phyloP scores from a whole-genome alignment of 306 rosid species.

The Oemleria cerasiformis region DNA sequence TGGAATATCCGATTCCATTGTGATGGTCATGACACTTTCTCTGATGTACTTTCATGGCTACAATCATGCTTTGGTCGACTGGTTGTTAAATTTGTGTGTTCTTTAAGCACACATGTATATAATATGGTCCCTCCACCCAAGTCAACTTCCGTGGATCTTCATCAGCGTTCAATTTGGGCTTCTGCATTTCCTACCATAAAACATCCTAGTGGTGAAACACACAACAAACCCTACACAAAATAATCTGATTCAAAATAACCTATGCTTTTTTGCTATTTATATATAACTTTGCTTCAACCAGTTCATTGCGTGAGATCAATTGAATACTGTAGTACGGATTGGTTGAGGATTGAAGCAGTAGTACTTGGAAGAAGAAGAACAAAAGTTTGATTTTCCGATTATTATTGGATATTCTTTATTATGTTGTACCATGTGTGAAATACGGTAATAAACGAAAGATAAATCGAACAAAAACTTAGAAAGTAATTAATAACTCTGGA shows the following conservation, averaged over 20 bases:
- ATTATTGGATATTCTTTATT: too few species aligned
- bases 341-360: background rate
- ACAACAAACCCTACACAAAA: background rate
- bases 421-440: too few species aligned
- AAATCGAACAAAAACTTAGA: too few species aligned
- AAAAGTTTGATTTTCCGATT: too few species aligned
- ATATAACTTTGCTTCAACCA: background rate
- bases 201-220: constrained; percentile 21
- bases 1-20: constrained; percentile 52
- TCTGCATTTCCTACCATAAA: constrained; percentile 24
- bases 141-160: constrained; percentile 10
- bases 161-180: background rate
- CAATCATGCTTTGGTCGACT: constrained; percentile 32
- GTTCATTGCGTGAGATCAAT: background rate
- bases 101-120: background rate
- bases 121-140: constrained; percentile 9
- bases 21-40: constrained; percentile 14
- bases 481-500: too few species aligned
- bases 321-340: background rate
- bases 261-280: background rate
- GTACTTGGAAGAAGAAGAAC: background rate
- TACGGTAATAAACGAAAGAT: too few species aligned
- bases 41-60: constrained; percentile 17
- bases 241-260: constrained; percentile 24
- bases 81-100: background rate